These are phyloP conservation scores for Didymella arachidicola DNA, from an alignment of 2,329 filamentous ascomycete species.

Conservation along the genomic window DNA sequence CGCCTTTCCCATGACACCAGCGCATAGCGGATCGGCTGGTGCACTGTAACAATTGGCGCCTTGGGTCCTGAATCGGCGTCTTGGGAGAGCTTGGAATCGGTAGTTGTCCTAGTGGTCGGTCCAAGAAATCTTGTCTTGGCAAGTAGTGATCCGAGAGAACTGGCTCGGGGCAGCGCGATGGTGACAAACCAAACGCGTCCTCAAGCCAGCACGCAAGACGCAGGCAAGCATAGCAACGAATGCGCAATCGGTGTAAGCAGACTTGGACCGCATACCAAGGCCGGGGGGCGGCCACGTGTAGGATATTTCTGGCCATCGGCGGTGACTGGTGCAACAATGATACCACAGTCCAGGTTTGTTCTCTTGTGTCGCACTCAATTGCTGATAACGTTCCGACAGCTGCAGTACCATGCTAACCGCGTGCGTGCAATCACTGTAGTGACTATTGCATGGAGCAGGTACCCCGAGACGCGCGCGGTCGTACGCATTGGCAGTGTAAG, in stretches of 20 bases:
- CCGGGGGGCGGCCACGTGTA: constrained; percentile 18
- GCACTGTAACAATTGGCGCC: constrained; percentile 4
- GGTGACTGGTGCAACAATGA: constrained; percentile 12
- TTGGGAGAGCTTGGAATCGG: constrained; percentile 12
- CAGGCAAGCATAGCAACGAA: not conserved
- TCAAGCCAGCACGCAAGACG: not conserved
- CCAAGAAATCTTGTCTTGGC: constrained; percentile 1
- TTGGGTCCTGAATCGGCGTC: constrained; percentile 6
- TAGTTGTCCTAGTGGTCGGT: not conserved
- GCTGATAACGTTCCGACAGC: not conserved
- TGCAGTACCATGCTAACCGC: constrained; percentile 1
- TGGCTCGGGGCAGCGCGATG: constrained; percentile 21
- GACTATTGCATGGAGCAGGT: constrained; percentile 9
- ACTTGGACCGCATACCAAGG: constrained; percentile 12
- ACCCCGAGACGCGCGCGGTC: not conserved
- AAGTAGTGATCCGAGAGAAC: not conserved
- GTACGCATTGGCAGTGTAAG: constrained; percentile 9
- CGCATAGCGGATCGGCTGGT: constrained; percentile 13
- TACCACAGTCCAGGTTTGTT: constrained; percentile 17
- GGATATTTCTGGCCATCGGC: constrained; percentile 3
- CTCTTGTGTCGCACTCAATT: constrained; percentile 4
- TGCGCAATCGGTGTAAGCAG: constrained; percentile 16
- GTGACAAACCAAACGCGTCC: constrained; percentile 19
- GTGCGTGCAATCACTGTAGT: constrained; percentile 1
- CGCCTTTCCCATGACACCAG: constrained; percentile 5